Percentiles rank a stretch among this genome's conserved stretches.
phyloP scores from a whole-genome alignment of 257 asterid species.

The Penstemon newberryi region DNA sequence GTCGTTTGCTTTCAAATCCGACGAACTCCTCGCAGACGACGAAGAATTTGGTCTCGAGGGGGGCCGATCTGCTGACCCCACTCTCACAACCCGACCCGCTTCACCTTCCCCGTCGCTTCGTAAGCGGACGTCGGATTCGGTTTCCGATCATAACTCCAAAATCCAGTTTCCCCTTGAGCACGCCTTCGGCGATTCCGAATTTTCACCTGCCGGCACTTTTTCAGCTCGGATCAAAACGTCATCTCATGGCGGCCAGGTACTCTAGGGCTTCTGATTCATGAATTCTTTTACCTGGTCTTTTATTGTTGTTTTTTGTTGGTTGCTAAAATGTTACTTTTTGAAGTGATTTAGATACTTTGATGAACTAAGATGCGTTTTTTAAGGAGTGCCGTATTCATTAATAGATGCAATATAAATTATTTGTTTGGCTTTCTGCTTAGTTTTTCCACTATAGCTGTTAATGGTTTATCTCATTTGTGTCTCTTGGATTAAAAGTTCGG shows the following conservation, averaged over 20 bases:
- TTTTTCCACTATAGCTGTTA: not conserved
- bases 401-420: not conserved
- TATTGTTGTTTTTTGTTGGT: not conserved
- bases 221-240: slow-evolving; percentile 86
- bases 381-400: not conserved
- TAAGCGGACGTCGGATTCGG: slow-evolving; percentile 44
- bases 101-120: slow-evolving; percentile 40
- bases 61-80: slow-evolving; percentile 45
- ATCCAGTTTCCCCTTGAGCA: slow-evolving; percentile 81
- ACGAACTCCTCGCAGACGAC: slow-evolving; percentile 82
- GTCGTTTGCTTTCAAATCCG: slow-evolving; percentile 71
- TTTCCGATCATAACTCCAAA: slow-evolving; percentile 73
- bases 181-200: slow-evolving; percentile 86
- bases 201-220: slow-evolving; percentile 84
- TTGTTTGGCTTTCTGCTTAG: not conserved
- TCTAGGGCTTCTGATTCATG: not conserved
- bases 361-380: not conserved
- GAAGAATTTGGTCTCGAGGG: slow-evolving; percentile 91
- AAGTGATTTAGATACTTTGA: not conserved
- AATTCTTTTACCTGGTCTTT: not conserved
- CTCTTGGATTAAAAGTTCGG: not conserved
- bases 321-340: not conserved
- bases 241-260: slow-evolving; percentile 81
- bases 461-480: not conserved
- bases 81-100: slow-evolving; percentile 33